A percentile compares a stretch with the other conserved stretches of the same genome.
These are phyloP conservation scores for Talaromyces piceae DNA, from an alignment of 2,329 filamentous ascomycete species.

Conservation along the genomic window DNA sequence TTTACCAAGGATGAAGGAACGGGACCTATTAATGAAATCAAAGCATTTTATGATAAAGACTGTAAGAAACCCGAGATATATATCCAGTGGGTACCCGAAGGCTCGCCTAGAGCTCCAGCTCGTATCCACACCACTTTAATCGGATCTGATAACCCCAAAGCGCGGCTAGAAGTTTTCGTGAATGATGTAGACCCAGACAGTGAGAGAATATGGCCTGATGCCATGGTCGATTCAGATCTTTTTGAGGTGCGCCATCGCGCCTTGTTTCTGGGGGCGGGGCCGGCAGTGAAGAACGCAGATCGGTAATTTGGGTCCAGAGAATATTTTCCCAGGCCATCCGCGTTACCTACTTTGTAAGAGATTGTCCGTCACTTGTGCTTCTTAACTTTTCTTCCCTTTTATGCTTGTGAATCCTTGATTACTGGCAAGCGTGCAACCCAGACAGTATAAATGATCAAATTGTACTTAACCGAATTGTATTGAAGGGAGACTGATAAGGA, in stretches of 20 bases:
- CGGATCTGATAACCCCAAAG: conserved; percentile 74
- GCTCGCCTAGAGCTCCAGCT: conserved; percentile 59
- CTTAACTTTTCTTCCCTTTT: neutral
- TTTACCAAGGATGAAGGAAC: conserved; percentile 62
- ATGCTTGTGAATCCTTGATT: neutral
- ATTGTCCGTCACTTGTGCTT: no score
- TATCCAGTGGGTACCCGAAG: conserved; percentile 79
- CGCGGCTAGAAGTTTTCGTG: conserved; percentile 70
- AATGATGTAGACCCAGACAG: conserved; percentile 78
- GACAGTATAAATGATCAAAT: conserved; percentile 72
- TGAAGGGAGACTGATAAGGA: conserved; percentile 58
- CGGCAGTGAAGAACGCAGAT: conserved; percentile 54
- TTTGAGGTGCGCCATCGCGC: conserved; percentile 65
- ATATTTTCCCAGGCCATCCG: conserved; percentile 50
- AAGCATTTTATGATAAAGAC: conserved; percentile 61
- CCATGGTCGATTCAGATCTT: conserved; percentile 76
- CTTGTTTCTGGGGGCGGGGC: conserved; percentile 68
- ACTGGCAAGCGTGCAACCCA: conserved; percentile 53
- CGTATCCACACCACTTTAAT: conserved; percentile 78
- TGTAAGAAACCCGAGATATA: conserved; percentile 64
- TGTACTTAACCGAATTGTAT: conserved; percentile 82
- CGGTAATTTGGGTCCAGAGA: conserved; percentile 34
- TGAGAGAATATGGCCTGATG: conserved; percentile 68
- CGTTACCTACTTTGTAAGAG: conserved; percentile 64
- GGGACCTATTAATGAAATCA: no score